A percentile compares a stretch with the other conserved stretches of the same genome.
Evolutionary conservation across 371 early-diverging fungal genomes (phyloP).

Genomic region (Lichtheimia corymbifera): DNA sequence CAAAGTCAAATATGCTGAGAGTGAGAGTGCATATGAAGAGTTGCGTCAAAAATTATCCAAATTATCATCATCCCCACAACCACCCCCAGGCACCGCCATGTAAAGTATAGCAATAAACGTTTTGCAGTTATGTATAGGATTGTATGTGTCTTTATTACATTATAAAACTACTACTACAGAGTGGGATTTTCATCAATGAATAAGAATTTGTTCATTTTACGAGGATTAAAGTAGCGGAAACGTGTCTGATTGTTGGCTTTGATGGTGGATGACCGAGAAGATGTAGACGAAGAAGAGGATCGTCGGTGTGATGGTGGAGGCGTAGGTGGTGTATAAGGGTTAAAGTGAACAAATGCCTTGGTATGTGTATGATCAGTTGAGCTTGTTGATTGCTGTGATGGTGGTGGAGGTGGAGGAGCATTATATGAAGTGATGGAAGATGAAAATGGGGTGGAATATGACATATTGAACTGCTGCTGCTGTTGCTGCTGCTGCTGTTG

Average conservation of each 20-base stretch:
- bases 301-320: slow-evolving; percentile 4
- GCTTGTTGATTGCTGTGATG: slow-evolving; percentile 6
- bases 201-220: slow-evolving; percentile 54
- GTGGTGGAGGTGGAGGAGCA: neutral
- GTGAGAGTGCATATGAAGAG: slow-evolving; percentile 64
- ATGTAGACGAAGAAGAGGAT: neutral
- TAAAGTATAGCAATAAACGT: too few relatives aligned
- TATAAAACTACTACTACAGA: slow-evolving; percentile 5
- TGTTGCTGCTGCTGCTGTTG: too few relatives aligned
- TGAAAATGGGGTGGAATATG: slow-evolving; percentile 8
- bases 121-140: neutral
- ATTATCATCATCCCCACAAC: neutral
- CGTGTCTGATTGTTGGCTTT: slow-evolving; percentile 25
- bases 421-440: slow-evolving; percentile 5
- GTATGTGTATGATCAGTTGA: slow-evolving; percentile 1
- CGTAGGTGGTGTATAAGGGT: slow-evolving; percentile 8
- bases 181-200: slow-evolving; percentile 56
- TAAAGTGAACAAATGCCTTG: slow-evolving; percentile 12
- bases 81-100: too few relatives aligned
- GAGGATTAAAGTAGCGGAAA: slow-evolving; percentile 55
- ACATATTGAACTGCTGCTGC: neutral
- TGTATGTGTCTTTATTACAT: neutral
- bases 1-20: slow-evolving; percentile 70
- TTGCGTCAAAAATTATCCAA: slow-evolving; percentile 30
- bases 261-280: slow-evolving; percentile 1